phyloP scores from a whole-genome alignment of 257 asterid species.

The Solanum clarkiae region DNA sequence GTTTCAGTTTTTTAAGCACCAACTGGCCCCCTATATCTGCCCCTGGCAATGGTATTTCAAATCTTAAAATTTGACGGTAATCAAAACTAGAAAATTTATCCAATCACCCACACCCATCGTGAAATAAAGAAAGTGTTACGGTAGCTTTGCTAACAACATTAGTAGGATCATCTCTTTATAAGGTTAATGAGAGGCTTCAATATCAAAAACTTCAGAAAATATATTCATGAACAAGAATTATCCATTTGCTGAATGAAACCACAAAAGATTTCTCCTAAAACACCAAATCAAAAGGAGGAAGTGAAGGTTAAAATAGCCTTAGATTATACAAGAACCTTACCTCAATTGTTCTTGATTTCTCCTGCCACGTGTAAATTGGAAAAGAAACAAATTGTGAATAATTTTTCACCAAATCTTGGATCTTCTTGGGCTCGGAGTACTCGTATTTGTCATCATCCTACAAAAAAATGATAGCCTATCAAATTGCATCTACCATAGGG shows the following conservation, averaged over 20 bases:
- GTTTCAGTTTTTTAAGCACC: background rate
- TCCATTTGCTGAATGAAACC: background rate
- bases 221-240: background rate
- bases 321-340: constrained; percentile 17
- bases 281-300: background rate
- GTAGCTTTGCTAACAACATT: background rate
- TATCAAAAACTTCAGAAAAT: background rate
- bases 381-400: constrained; percentile 92
- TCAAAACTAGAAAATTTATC: background rate
- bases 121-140: background rate
- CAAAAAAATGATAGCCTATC: background rate
- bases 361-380: constrained; percentile 93
- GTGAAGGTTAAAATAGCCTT: background rate
- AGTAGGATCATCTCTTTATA: background rate
- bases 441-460: constrained; percentile 96
- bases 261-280: background rate
- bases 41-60: background rate
- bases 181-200: background rate
- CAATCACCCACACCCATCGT: background rate
- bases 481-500: background rate
- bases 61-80: background rate
- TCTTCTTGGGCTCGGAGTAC: constrained; percentile 70
- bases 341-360: constrained; percentile 87
- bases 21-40: background rate
- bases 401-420: constrained; percentile 88